phyloP scores from a whole-genome alignment of 1,284 basidiomycete genomes.

The Rhodotorula glutinis region DNA sequence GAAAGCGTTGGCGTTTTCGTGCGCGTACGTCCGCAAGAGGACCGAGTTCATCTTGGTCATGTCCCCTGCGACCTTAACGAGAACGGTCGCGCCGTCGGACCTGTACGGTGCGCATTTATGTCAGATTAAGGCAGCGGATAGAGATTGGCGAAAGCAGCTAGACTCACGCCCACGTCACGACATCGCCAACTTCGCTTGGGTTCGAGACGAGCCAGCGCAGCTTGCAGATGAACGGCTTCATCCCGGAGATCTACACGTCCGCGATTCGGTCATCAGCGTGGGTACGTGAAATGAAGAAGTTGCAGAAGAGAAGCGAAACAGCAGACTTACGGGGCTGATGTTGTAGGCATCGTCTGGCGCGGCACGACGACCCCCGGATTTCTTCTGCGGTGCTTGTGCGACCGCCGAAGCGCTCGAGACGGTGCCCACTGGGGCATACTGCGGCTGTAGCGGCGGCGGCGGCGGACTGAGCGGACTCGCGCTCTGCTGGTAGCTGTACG shows the following conservation, averaged over 20 bases:
- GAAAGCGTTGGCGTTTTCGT: background rate
- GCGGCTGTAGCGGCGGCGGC: too few relatives aligned
- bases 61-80: background rate
- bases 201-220: slow-evolving; percentile 15
- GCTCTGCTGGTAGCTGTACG: too few relatives aligned
- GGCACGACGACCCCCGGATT: too few relatives aligned
- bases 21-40: background rate
- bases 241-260: slow-evolving; percentile 7
- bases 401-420: too few relatives aligned
- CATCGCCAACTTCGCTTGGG: background rate
- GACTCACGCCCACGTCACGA: slow-evolving; percentile 23
- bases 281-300: too few relatives aligned
- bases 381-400: too few relatives aligned
- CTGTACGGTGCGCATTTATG: background rate
- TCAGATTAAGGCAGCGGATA: background rate
- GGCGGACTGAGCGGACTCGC: too few relatives aligned
- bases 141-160: background rate
- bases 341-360: too few relatives aligned
- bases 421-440: too few relatives aligned
- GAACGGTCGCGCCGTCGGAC: background rate
- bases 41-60: background rate
- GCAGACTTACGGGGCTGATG: too few relatives aligned
- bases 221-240: slow-evolving; percentile 27
- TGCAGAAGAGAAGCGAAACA: too few relatives aligned
- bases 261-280: too few relatives aligned